phyloP scores from a whole-genome alignment of 2,329 filamentous ascomycete species.

The Teratosphaeria viscida region DNA sequence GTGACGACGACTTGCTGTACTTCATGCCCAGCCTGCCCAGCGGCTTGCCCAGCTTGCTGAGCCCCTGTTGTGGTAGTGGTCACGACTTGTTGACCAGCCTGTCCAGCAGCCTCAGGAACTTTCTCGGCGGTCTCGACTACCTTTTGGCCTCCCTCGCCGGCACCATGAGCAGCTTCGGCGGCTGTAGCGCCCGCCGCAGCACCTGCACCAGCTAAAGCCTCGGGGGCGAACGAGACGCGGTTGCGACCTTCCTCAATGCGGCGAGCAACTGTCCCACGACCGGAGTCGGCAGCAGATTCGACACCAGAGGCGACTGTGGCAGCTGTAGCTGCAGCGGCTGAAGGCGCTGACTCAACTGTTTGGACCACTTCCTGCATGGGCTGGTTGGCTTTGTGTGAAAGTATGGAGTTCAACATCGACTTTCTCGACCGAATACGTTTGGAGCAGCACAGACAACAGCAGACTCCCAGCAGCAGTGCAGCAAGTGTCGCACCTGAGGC shows the following conservation, averaged over 20 bases:
- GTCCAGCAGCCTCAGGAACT: background rate
- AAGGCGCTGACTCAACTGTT: background rate
- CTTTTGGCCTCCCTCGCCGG: background rate
- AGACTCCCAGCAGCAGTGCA: background rate
- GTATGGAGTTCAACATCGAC: background rate
- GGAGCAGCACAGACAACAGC: background rate
- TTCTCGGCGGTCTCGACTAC: background rate
- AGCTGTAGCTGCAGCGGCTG: background rate
- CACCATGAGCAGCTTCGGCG: background rate
- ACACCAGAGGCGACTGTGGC: background rate
- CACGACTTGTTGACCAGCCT: background rate
- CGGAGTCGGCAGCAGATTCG: background rate
- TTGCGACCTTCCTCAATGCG: constrained; percentile 83
- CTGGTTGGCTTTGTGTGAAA: background rate
- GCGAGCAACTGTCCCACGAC: constrained; percentile 54
- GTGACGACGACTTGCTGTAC: background rate
- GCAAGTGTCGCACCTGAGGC: background rate
- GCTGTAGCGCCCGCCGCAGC: background rate
- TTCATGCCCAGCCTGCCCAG: background rate
- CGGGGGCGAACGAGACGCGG: constrained; percentile 30
- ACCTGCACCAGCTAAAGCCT: background rate
- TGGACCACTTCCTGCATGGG: background rate
- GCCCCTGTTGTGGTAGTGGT: background rate
- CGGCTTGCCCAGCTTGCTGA: background rate
- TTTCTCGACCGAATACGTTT: background rate